Percentiles rank a stretch among this genome's conserved stretches.
Conservation (phyloP, 179 eudicot species). For the Carnegiea gigantea region DNA sequence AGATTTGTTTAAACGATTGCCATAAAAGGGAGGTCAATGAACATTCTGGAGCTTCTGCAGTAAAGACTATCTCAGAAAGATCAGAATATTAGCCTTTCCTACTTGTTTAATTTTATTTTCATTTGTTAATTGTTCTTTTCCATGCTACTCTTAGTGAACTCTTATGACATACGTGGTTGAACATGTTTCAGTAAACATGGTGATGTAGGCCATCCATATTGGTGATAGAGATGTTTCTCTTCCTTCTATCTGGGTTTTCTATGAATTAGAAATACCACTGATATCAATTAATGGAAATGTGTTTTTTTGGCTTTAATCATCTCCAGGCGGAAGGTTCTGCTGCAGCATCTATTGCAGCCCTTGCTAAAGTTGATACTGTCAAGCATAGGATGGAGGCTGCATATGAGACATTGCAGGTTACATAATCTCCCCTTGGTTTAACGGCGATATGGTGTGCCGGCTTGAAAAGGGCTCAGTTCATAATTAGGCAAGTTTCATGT, state of each 20-base stretch:
- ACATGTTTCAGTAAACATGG: neutral
- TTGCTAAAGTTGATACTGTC: constrained; percentile 91
- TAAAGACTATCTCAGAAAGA: neutral
- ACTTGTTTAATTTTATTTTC: neutral
- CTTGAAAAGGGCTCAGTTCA: constrained; percentile 7
- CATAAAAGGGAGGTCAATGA: neutral
- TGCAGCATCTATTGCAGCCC: constrained; percentile 83
- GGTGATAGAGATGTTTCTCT: neutral
- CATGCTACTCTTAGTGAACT: neutral
- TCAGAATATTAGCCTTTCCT: neutral
- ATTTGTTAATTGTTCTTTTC: neutral
- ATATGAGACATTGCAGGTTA: constrained; percentile 87
- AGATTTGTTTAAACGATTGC: too few species aligned
- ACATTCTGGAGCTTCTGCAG: neutral
- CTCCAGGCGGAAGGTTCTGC: constrained; percentile 93
- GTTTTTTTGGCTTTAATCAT: constrained; percentile 7
- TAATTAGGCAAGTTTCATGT: constrained; percentile 18
- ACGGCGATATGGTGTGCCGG: constrained; percentile 6
- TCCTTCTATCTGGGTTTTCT: constrained; percentile 4
- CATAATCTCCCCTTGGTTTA: neutral
- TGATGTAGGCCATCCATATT: neutral
- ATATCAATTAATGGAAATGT: neutral
- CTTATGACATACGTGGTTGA: neutral
- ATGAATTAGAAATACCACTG: neutral
- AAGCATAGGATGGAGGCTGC: constrained; percentile 97